Conservation (phyloP, 352 stramenopile species). For the Globisporangium cylindrosporum region DNA sequence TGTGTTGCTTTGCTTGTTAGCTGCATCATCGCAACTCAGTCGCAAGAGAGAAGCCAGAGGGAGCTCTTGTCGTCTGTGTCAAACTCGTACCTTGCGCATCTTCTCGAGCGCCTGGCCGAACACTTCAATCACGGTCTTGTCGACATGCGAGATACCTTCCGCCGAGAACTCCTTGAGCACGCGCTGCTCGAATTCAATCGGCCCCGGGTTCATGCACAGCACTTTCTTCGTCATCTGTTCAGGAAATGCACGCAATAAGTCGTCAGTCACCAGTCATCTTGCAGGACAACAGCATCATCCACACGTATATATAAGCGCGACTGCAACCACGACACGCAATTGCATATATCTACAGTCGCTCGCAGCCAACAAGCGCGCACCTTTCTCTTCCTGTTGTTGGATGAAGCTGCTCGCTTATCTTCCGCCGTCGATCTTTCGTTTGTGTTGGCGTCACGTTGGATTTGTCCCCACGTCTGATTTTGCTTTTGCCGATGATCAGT, state of each 20-base stretch:
- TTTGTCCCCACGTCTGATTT: neutral
- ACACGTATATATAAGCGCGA: neutral
- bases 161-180: slow-evolving; percentile 69
- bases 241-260: neutral
- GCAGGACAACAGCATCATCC: neutral
- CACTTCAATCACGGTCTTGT: slow-evolving; percentile 72
- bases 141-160: slow-evolving; percentile 78
- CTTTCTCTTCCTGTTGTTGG: neutral
- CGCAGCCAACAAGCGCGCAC: neutral
- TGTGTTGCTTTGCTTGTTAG: neutral
- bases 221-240: slow-evolving; percentile 64
- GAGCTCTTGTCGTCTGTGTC: neutral
- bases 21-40: neutral
- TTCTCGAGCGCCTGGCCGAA: slow-evolving; percentile 79
- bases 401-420: slow-evolving; percentile 6
- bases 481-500: neutral
- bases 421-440: neutral
- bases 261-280: neutral
- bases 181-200: slow-evolving; percentile 76
- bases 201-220: slow-evolving; percentile 81
- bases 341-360: neutral
- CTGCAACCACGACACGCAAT: neutral
- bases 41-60: neutral
- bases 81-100: slow-evolving; percentile 50
- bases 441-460: slow-evolving; percentile 5